Evolutionary conservation across 108 stramenopile genomes (phyloP).

Genomic region (Schizochytrium sp.): DNA sequence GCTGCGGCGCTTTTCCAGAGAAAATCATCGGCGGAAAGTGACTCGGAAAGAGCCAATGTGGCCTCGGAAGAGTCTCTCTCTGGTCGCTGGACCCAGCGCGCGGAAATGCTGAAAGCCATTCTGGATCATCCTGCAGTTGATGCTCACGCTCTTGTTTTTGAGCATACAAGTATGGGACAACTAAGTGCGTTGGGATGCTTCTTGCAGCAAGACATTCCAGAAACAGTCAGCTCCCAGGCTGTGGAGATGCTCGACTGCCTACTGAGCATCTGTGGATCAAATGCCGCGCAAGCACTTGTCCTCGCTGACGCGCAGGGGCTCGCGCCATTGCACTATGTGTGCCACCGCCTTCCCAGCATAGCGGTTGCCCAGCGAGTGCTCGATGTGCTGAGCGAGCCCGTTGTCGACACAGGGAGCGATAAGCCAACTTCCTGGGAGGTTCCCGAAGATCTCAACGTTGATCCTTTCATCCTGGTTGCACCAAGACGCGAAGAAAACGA

Average conservation of each 20-base stretch:
- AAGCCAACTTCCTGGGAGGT: not conserved
- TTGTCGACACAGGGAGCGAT: not conserved
- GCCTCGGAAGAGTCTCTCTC: no score
- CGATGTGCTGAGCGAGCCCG: not conserved
- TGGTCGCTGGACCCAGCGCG: not conserved
- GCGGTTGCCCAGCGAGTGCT: not conserved
- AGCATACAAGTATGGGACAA: not conserved
- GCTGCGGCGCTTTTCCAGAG: no score
- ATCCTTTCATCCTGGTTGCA: not conserved
- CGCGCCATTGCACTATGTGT: not conserved
- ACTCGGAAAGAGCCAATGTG: no score
- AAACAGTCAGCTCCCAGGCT: not conserved
- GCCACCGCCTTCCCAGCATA: not conserved
- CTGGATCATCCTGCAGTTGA: not conserved
- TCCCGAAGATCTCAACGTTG: not conserved
- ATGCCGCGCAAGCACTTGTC: not conserved
- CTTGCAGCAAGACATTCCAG: not conserved
- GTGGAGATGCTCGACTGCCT: not conserved
- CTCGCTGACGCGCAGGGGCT: not conserved
- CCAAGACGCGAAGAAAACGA: not conserved
- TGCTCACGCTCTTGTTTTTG: not conserved
- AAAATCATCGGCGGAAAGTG: no score
- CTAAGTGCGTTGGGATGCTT: not conserved
- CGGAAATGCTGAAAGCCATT: not conserved
- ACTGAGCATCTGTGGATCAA: not conserved